phyloP scores from a whole-genome alignment of 2,329 filamentous ascomycete genomes.

The Corynespora cassiicola region DNA sequence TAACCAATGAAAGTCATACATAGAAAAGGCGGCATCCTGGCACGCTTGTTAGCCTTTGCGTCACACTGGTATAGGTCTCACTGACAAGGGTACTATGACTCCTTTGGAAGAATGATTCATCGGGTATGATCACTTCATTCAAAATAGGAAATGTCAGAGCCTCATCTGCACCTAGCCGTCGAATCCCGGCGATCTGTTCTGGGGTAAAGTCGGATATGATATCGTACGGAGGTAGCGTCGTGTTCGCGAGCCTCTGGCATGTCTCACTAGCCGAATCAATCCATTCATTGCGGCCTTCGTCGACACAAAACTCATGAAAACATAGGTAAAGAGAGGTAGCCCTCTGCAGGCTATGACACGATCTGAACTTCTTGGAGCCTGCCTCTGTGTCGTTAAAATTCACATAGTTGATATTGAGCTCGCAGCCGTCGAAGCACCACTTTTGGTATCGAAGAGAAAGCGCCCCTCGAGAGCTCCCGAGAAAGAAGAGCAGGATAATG shows the following conservation, averaged over 20 bases:
- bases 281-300: constrained; percentile 22
- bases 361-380: constrained; percentile 30
- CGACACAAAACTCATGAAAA: constrained; percentile 29
- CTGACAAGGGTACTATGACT: too few relatives aligned
- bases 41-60: neutral
- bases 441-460: constrained; percentile 23
- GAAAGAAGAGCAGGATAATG: constrained; percentile 11
- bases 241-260: constrained; percentile 28
- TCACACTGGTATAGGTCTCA: too few relatives aligned
- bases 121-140: constrained; percentile 27
- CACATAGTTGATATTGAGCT: constrained; percentile 33
- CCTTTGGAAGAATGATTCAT: constrained; percentile 26
- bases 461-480: constrained; percentile 13
- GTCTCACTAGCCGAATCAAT: constrained; percentile 22
- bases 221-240: constrained; percentile 30
- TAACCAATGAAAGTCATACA: constrained; percentile 34
- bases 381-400: constrained; percentile 40
- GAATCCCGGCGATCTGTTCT: constrained; percentile 20
- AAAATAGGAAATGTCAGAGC: constrained; percentile 23
- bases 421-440: constrained; percentile 38
- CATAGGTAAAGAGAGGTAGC: constrained; percentile 38
- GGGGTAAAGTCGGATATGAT: constrained; percentile 28
- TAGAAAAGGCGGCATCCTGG: constrained; percentile 34
- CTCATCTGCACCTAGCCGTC: constrained; percentile 24
- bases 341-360: constrained; percentile 32